Base-by-base conservation (phyloP, 768 basidiomycete genomes). In the Mycena chlorophos region DNA sequence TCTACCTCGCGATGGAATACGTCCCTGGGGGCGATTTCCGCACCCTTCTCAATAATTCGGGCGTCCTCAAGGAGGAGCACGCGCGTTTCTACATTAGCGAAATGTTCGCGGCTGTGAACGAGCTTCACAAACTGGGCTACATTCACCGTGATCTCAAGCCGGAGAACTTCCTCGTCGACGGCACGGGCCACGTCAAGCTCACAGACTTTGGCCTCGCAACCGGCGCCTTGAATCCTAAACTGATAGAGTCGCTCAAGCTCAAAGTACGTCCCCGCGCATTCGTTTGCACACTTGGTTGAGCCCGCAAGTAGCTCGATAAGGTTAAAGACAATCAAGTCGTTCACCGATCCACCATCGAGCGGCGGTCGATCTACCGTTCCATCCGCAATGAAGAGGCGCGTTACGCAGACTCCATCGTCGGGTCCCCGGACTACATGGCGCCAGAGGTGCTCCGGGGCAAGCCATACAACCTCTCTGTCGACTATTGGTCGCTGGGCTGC, bases 201-300 rank as follows among this genome's bases (percentile, higher is more conserved):
- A 95, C 97, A 4, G 97, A 99, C 71, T 99, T 99, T 69, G 97
- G 97, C 26, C 80, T 99, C 10, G 97, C 97, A 1, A 97, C 97
- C 1, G 97, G 97, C 19, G 93, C 95, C 3, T 76, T 99, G 48
- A 98, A 94, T 70, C 96, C 97, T 3, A 88, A 83, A 58, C 86
- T 91, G 54, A 98, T 99, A 60, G 96, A 98, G 67, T 94, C 92
- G 0, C 76, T 98, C 54, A 96, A 91, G 75, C 80, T 93, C 67
- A 97, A 94, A 81, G 93, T 92, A 57, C 17, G 74, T 63, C 26
- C 20, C 43, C 16, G 17, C n/a, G n/a, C 12, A 16, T 23, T 43
- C 25, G 19, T 37, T n/a, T 25, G 42, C 4, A 34, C 5, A 40
- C 28, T 39, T 19, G 26, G 37, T 25, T 54, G 34, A 38, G 57